Base-by-base conservation (phyloP, 2,329 filamentous ascomycete genomes). In the Penicillium psychrosexuale region DNA sequence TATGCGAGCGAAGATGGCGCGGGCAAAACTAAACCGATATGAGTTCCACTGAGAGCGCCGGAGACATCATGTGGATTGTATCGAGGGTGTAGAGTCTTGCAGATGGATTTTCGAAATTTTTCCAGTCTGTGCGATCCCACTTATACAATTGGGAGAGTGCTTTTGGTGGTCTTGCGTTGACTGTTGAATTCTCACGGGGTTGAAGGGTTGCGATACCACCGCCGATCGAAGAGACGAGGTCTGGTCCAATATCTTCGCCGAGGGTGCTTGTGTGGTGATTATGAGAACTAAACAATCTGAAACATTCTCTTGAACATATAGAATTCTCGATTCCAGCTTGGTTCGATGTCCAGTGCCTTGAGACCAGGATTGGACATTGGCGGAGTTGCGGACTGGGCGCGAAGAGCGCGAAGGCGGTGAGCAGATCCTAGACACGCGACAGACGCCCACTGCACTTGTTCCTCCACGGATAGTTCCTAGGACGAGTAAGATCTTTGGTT, bases 1-100 rank as follows among this genome's bases (percentile, higher is more conserved):
- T 58, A 60, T 55, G 47, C 38, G 31, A 57, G 53, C 44, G 39
- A 56, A 55, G 53, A 50, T 54, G 34, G 53, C 45, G 61, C 48
- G 47, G 56, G 54, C 47, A 51, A 50, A 62, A 43, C 54, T 62
- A 62, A 27, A 58, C 54, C 40, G 51, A 61, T 49, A 55, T 36
- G 50, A 47, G 44, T 61, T 51, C 53, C 30, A 54, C 47, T 31
- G 53, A 53, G 53, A 46, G 40, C 22, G 34, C 34, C 28, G 48
- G 48, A 59, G 48, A 54, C 61, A 63, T 64, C 46, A 61, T 64
- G 57, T 43, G 39, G 30, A 51, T 54, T 47, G 47, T 30, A 55
- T 58, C 30, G 36, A 48, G 17, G n/a, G 13, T 19, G 13, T 30
- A 17, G 2, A 5, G 33, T 47, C 12, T 17, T 51, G 42, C 11